Evolutionary conservation across 495 filamentous ascomycete species (phyloP).

Genomic region (Penicillium argentinense): DNA sequence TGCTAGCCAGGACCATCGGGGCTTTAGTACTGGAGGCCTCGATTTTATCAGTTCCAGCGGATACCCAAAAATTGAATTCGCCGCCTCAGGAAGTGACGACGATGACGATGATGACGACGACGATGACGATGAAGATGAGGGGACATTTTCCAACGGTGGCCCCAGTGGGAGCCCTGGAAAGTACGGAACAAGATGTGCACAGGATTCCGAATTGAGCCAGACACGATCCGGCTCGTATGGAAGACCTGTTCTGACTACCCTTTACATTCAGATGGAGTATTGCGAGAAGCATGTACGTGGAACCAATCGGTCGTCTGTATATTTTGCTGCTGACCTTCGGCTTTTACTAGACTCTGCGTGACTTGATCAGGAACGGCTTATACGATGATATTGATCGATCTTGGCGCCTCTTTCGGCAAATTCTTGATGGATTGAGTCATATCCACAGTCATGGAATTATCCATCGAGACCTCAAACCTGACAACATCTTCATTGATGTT

Average conservation of each 20-base stretch:
- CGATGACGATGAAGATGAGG: conserved; percentile 57
- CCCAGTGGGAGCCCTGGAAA: conserved; percentile 24
- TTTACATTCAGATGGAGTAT: conserved; percentile 96
- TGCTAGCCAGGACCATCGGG: conserved; percentile 47
- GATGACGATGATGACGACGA: too few species aligned
- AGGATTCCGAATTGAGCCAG: conserved; percentile 31
- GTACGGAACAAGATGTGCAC: conserved; percentile 23
- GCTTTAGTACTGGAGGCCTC: conserved; percentile 78
- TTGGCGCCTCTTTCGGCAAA: conserved; percentile 90
- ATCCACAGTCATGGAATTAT: conserved; percentile 92
- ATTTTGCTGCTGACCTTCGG: conserved; percentile 13
- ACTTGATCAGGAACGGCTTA: conserved; percentile 79
- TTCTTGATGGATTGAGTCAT: conserved; percentile 86
- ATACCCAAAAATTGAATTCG: conserved; percentile 78
- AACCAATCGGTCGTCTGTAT: not conserved
- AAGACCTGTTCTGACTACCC: conserved; percentile 51
- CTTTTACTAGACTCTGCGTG: conserved; percentile 74
- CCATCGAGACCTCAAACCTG: conserved; percentile 95
- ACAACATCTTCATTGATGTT: conserved; percentile 95
- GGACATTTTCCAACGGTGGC: conserved; percentile 29
- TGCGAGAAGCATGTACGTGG: conserved; percentile 81
- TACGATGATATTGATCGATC: conserved; percentile 69
- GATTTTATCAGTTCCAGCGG: conserved; percentile 93
- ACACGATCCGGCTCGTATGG: conserved; percentile 40
- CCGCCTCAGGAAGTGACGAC: conserved; percentile 62